Evolutionary conservation across 176 grass and related monocot species (phyloP).

Genomic region (Carex scoparia): DNA sequence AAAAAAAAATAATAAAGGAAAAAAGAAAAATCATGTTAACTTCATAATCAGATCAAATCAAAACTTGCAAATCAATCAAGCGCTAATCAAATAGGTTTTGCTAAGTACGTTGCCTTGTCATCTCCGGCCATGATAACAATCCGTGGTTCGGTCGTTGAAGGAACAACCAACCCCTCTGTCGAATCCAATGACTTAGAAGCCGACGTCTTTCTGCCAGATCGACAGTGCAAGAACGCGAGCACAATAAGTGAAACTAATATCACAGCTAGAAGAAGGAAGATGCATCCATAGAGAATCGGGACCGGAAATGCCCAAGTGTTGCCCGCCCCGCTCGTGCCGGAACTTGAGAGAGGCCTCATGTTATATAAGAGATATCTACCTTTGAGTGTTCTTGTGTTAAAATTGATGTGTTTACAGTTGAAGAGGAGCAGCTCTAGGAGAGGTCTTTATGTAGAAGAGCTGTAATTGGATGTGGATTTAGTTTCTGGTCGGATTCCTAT

Average conservation of each 20-base stretch:
- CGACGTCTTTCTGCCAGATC: neutral
- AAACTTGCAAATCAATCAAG: neutral
- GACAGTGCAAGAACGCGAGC: constrained; percentile 14
- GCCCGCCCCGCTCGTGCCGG: neutral
- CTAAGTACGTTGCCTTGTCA: constrained; percentile 19
- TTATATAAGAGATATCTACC: neutral
- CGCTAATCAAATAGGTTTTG: constrained; percentile 19
- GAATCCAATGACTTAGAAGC: neutral
- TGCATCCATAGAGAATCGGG: constrained; percentile 22
- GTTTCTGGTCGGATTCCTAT: neutral
- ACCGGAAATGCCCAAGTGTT: constrained; percentile 14
- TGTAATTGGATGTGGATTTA: constrained; percentile 1
- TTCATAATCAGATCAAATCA: neutral
- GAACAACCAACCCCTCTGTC: neutral
- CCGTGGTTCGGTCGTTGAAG: neutral
- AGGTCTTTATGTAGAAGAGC: neutral
- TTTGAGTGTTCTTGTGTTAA: neutral
- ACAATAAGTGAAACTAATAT: constrained; percentile 21
- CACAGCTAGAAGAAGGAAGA: constrained; percentile 19
- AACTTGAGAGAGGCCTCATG: constrained; percentile 5
- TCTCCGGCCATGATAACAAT: constrained; percentile 25
- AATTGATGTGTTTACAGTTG: neutral
- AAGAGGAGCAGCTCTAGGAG: neutral
- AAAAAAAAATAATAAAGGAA: neutral
- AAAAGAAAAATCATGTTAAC: constrained; percentile 3